Conservation (phyloP, 768 basidiomycete species). For the Phlebiopsis flavidoalba region DNA sequence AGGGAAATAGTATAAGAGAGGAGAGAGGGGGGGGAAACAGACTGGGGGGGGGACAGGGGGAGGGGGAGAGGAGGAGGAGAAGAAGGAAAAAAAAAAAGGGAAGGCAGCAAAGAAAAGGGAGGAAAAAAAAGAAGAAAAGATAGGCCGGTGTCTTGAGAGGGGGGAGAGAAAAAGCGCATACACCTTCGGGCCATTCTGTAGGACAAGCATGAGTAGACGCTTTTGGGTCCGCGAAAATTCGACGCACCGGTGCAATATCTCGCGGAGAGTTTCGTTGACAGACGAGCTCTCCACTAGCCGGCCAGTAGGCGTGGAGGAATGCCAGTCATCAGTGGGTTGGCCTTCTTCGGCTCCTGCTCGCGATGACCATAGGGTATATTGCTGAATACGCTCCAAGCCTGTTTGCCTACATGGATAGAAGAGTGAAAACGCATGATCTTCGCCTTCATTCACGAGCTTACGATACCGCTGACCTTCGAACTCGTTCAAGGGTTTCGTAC, state of each 20-base stretch:
- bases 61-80: too few species aligned
- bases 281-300: conserved; percentile 47
- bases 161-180: too few species aligned
- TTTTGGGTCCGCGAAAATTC: not conserved
- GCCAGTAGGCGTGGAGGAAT: conserved; percentile 65
- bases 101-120: too few species aligned
- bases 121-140: too few species aligned
- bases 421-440: too few species aligned
- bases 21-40: too few species aligned
- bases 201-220: not conserved
- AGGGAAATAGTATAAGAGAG: too few species aligned
- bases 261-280: conserved; percentile 50
- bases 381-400: conserved; percentile 48
- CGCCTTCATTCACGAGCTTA: not conserved
- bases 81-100: too few species aligned
- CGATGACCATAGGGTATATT: conserved; percentile 51
- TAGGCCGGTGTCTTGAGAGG: too few species aligned
- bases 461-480: conserved; percentile 41
- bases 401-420: conserved; percentile 1
- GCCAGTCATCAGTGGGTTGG: conserved; percentile 31
- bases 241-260: conserved; percentile 34
- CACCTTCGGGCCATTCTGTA: conserved; percentile 49
- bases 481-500: conserved; percentile 38
- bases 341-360: conserved; percentile 51
- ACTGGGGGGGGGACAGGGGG: too few species aligned